Evolutionary conservation across 2,329 filamentous ascomycete species (phyloP).

Genomic region (Emydomyces testavorans): DNA sequence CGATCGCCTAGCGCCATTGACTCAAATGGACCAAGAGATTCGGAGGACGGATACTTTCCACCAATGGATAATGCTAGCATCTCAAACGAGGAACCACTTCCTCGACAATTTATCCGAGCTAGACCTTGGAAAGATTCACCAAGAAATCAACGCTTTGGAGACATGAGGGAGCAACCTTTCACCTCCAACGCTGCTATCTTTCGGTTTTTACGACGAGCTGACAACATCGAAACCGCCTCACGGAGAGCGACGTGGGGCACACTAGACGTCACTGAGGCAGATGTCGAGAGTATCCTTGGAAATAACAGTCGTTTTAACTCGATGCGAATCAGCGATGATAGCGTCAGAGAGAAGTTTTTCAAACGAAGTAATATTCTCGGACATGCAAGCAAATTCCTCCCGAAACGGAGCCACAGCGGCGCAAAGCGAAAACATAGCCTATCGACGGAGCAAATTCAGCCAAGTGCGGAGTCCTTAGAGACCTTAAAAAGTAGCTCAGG

Average conservation of each 20-base stretch:
- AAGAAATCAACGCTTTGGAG: constrained; percentile 22
- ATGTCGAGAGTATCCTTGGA: constrained; percentile 39
- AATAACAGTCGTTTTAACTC: constrained; percentile 21
- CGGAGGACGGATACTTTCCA: constrained; percentile 20
- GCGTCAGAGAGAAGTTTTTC: constrained; percentile 30
- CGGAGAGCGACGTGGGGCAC: constrained; percentile 47
- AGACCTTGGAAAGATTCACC: constrained; percentile 39
- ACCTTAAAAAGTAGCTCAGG: constrained; percentile 23
- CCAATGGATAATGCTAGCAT: constrained; percentile 18
- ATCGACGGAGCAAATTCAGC: constrained; percentile 14
- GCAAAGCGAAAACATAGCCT: constrained; percentile 35
- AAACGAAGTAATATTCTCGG: constrained; percentile 39
- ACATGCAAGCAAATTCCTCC: constrained; percentile 27
- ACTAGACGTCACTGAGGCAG: constrained; percentile 40
- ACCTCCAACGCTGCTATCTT: constrained; percentile 47
- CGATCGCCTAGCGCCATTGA: constrained; percentile 22
- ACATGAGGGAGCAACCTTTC: constrained; percentile 36
- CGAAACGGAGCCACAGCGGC: constrained; percentile 35
- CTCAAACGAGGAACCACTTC: constrained; percentile 25
- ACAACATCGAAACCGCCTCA: constrained; percentile 44
- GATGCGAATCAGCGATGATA: constrained; percentile 18
- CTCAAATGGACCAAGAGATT: constrained; percentile 20
- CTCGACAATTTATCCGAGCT: constrained; percentile 29
- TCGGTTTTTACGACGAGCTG: constrained; percentile 39
- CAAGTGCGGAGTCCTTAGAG: constrained; percentile 22